Evolutionary conservation across 345 rosid species (phyloP).

Genomic region (Eucalyptus microcorys): DNA sequence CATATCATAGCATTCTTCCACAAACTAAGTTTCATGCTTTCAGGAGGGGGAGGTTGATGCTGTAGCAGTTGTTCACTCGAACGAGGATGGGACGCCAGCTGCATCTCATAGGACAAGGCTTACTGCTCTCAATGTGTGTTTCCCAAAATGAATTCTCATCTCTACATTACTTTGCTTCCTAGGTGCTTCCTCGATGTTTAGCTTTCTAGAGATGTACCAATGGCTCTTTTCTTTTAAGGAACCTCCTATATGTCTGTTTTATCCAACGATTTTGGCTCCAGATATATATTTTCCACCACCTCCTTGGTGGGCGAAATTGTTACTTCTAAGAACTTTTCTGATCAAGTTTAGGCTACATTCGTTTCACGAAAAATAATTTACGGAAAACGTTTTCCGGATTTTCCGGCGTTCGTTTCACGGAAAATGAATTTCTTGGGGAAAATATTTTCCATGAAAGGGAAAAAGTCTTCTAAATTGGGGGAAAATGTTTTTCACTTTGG

Average conservation of each 20-base stretch:
- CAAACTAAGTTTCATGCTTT: not conserved
- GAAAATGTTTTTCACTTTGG: no score
- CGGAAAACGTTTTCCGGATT: no score
- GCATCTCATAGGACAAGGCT: slow-evolving; percentile 78
- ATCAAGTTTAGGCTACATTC: not conserved
- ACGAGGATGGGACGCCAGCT: slow-evolving; percentile 58
- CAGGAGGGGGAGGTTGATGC: slow-evolving; percentile 77
- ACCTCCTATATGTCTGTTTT: slow-evolving; percentile 91
- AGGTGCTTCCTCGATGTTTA: not conserved
- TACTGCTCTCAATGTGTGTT: slow-evolving; percentile 56
- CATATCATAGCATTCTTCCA: not conserved
- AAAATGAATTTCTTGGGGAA: no score
- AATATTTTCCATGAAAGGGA: no score
- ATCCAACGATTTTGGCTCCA: slow-evolving; percentile 53
- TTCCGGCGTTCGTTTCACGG: no score
- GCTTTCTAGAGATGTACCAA: not conserved
- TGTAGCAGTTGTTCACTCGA: slow-evolving; percentile 52
- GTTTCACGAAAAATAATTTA: no score
- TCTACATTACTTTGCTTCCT: not conserved
- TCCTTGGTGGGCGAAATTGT: slow-evolving; percentile 43
- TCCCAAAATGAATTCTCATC: not conserved
- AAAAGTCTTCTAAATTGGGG: no score
- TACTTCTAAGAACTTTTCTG: not conserved
- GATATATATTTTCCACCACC: slow-evolving; percentile 81
- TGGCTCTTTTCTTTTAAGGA: slow-evolving; percentile 24